Evolutionary conservation across 2,329 filamentous ascomycete genomes (phyloP).

Genomic region (Trichophyton mentagrophytes): DNA sequence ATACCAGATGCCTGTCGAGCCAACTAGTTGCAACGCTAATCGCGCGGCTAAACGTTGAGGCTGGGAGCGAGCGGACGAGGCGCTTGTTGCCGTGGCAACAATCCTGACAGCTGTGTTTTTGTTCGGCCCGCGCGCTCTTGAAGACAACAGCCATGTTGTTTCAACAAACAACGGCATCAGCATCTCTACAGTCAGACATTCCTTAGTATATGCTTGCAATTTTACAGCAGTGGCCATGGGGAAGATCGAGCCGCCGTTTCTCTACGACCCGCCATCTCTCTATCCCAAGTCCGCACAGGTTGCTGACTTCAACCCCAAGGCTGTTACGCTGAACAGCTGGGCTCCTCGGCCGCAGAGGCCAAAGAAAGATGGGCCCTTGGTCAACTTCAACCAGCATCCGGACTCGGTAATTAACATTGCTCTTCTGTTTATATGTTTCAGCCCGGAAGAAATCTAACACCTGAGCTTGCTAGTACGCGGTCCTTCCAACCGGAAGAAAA

Average conservation of each 20-base stretch:
- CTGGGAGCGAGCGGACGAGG: not conserved
- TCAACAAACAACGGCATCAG: not conserved
- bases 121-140: not conserved
- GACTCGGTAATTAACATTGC: constrained; percentile 48
- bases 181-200: not conserved
- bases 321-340: constrained; percentile 67
- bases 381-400: constrained; percentile 75
- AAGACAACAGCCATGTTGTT: not conserved
- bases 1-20: not conserved
- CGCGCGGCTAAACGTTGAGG: constrained; percentile 2
- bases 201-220: not conserved
- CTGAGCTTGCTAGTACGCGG: constrained; percentile 26
- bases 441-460: not conserved
- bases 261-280: constrained; percentile 51
- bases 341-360: constrained; percentile 46
- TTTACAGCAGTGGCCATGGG: constrained; percentile 29
- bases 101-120: not conserved
- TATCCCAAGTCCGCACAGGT: constrained; percentile 41
- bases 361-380: constrained; percentile 59
- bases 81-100: constrained; percentile 2
- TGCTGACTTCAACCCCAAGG: constrained; percentile 70
- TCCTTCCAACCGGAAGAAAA: constrained; percentile 49
- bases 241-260: constrained; percentile 53
- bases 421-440: not conserved
- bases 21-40: not conserved